Conservation (phyloP, 2,329 filamentous ascomycete genomes). For the Fusarium liriodendri region DNA sequence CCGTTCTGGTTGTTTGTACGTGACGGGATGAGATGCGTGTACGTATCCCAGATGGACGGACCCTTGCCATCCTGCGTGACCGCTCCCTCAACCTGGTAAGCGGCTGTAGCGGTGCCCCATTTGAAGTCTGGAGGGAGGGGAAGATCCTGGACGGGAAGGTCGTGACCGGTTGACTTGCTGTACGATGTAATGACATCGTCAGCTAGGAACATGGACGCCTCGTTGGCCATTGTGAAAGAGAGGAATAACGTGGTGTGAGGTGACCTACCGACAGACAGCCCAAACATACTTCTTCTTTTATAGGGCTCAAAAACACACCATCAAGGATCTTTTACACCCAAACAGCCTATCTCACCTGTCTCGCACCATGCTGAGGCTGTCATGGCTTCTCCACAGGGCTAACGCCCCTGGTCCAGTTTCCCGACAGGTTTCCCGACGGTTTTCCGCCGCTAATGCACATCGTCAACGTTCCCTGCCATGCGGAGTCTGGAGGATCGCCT, state of each 20-base stretch:
- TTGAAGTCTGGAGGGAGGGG: constrained; percentile 48
- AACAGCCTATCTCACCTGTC: not conserved
- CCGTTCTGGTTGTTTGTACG: constrained; percentile 48
- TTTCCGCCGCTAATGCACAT: not conserved
- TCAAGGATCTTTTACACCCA: not conserved
- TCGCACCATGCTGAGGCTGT: not conserved
- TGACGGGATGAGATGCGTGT: not conserved
- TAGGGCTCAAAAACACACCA: not conserved
- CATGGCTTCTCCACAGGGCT: not conserved
- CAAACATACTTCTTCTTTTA: not conserved
- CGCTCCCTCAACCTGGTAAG: constrained; percentile 52
- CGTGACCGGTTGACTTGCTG: not conserved
- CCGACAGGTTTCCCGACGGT: not conserved
- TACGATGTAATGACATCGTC: not conserved
- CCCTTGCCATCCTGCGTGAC: constrained; percentile 50
- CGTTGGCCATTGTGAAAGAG: not conserved
- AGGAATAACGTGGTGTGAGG: not conserved
- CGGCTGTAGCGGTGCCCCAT: constrained; percentile 52
- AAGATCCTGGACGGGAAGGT: constrained; percentile 14
- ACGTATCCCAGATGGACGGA: constrained; percentile 46
- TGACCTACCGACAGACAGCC: not conserved
- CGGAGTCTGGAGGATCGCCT: not conserved
- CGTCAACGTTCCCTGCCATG: not conserved
- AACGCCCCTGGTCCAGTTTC: not conserved
- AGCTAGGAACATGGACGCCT: constrained; percentile 10